phyloP scores from a whole-genome alignment of 768 basidiomycete genomes.

The Exidia glandulosa region DNA sequence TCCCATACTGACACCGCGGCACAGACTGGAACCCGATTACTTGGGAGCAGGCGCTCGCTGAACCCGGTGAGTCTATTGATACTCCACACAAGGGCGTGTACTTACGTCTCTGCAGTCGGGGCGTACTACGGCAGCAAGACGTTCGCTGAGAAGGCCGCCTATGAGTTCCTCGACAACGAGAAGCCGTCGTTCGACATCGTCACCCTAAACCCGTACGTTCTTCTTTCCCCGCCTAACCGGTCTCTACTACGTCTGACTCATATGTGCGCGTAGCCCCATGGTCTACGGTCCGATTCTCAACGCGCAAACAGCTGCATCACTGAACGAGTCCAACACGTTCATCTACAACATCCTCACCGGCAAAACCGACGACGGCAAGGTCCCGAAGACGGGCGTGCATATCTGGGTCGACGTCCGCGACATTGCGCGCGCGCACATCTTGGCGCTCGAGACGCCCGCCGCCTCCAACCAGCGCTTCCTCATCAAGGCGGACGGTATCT shows the following conservation, averaged over 20 bases:
- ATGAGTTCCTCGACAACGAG: slow-evolving; percentile 4
- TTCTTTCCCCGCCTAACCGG: neutral
- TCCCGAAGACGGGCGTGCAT: neutral
- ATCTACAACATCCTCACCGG: slow-evolving; percentile 1
- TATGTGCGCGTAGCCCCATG: neutral
- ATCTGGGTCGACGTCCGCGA: slow-evolving; percentile 46
- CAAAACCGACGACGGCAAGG: neutral
- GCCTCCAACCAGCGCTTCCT: slow-evolving; percentile 52
- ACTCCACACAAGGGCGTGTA: too few relatives aligned
- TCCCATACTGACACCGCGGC: neutral
- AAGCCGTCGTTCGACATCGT: slow-evolving; percentile 6
- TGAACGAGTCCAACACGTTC: neutral
- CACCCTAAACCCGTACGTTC: slow-evolving; percentile 1
- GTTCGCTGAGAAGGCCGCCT: slow-evolving; percentile 4
- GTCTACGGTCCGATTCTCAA: slow-evolving; percentile 4
- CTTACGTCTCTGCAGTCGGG: neutral
- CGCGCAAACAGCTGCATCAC: neutral
- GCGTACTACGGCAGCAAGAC: slow-evolving; percentile 4
- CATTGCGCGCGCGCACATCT: slow-evolving; percentile 40
- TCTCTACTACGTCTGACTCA: neutral
- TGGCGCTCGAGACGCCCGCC: slow-evolving; percentile 37
- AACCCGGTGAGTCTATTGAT: neutral
- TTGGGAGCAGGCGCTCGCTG: neutral
- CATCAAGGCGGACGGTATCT: slow-evolving; percentile 19
- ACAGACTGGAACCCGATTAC: slow-evolving; percentile 2